Conservation (phyloP, 2,329 filamentous ascomycete species). For the Colletotrichum coccodes region DNA sequence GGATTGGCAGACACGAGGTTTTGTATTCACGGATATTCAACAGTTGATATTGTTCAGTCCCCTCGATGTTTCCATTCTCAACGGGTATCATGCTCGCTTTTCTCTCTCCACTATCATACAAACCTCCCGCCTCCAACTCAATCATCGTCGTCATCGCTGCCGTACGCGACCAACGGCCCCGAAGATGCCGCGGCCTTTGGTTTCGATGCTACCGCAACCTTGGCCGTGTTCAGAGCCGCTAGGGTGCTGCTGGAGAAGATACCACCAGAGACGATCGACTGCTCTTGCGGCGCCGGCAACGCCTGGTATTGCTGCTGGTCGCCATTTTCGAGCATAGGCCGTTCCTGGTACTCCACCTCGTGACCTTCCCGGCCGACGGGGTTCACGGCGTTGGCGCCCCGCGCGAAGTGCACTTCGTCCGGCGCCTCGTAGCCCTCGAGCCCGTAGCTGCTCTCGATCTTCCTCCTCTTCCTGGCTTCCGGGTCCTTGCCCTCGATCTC, state of each 20-base stretch:
- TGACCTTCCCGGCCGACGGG: slow-evolving; percentile 66
- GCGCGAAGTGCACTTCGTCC: slow-evolving; percentile 91
- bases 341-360: slow-evolving; percentile 72
- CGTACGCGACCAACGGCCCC: slow-evolving; percentile 88
- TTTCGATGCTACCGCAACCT: slow-evolving; percentile 64
- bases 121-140: slow-evolving; percentile 48
- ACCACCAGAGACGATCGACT: slow-evolving; percentile 58
- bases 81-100: slow-evolving; percentile 32
- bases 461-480: slow-evolving; percentile 86
- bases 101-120: slow-evolving; percentile 76
- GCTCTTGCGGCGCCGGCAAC: slow-evolving; percentile 41
- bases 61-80: slow-evolving; percentile 30
- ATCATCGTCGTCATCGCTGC: slow-evolving; percentile 73
- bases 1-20: slow-evolving; percentile 85
- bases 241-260: slow-evolving; percentile 88
- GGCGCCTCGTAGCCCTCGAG: slow-evolving; percentile 93
- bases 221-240: slow-evolving; percentile 75
- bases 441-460: slow-evolving; percentile 89
- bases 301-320: slow-evolving; percentile 42
- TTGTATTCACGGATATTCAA: slow-evolving; percentile 90
- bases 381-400: slow-evolving; percentile 76
- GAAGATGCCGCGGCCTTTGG: slow-evolving; percentile 61
- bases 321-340: slow-evolving; percentile 65
- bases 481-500: slow-evolving; percentile 94
- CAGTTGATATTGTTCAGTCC: slow-evolving; percentile 59